Evolutionary conservation across 805 yeast species (phyloP).

Genomic region (Candida mattraensis): DNA sequence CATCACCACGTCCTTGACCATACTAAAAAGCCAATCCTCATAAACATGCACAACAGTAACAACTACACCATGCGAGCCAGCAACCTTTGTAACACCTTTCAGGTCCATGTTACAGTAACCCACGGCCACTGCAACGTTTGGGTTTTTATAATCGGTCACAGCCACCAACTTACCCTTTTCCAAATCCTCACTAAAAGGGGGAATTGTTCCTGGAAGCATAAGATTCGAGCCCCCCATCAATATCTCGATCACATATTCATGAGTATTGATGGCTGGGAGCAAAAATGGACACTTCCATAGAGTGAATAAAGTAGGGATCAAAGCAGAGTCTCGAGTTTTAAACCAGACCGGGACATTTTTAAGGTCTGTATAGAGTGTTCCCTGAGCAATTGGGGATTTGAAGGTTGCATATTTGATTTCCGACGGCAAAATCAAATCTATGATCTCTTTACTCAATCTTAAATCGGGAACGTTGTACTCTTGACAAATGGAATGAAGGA

Average conservation of each 20-base stretch:
- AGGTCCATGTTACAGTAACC: constrained; percentile 60
- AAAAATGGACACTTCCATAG: constrained; percentile 68
- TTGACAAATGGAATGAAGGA: constrained; percentile 44
- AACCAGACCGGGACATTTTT: constrained; percentile 74
- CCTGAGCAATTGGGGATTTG: constrained; percentile 51
- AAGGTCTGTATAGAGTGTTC: constrained; percentile 64
- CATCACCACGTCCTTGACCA: constrained; percentile 45
- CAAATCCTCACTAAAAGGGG: constrained; percentile 54
- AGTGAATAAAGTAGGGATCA: constrained; percentile 71
- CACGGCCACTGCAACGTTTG: constrained; percentile 67
- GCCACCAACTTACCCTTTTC: constrained; percentile 65
- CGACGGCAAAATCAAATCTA: constrained; percentile 46
- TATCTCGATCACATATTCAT: constrained; percentile 67
- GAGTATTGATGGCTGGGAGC: constrained; percentile 69
- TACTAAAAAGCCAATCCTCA: constrained; percentile 61
- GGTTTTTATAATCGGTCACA: constrained; percentile 58
- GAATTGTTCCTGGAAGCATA: constrained; percentile 71
- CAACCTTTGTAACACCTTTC: constrained; percentile 41
- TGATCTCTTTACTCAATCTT: constrained; percentile 39
- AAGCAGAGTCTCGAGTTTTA: constrained; percentile 50
- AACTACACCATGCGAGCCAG: constrained; percentile 77
- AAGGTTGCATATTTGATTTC: constrained; percentile 65
- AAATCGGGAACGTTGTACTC: constrained; percentile 41
- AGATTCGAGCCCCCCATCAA: constrained; percentile 78
- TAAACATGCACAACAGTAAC: constrained; percentile 67